Evolutionary conservation across 2,329 filamentous ascomycete genomes (phyloP), one percentile per base, ranked within the genome.

Genomic region (Hirsutella rhossiliensis): DNA sequence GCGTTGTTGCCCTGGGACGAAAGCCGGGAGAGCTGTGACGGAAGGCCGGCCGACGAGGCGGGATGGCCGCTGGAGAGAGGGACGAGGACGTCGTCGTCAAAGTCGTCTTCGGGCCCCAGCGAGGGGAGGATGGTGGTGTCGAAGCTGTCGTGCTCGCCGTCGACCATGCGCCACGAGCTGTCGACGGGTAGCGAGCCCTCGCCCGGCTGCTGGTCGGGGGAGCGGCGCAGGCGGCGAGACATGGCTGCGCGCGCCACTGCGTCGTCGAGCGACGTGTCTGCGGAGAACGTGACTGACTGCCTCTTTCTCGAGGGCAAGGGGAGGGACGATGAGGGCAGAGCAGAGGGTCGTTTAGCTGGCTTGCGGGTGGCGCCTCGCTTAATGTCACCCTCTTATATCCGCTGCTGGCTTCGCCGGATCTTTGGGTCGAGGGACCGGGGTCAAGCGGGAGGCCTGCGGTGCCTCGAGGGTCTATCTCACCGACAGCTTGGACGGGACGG

Each of bases 111-210:
- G 38, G 64, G 62, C 23, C 43, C 58, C 28, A 70, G 56, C 30
- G 68, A 65, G 8, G 69, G 67, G 15, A 76, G 59, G 43, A 76
- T 63, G 11, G 69, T 69, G 6, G 73, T 76, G 51, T 76, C 75
- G 55, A 78, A 78, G 53, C 73, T 77, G 54, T 78, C 75, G 56
- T 78, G 70, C 45, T 78, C 75, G 54, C 71, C 73, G 46, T 79
- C 75, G 12, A 79, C 73, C 61, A 79, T 67, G 51, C 75, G 75
- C 75, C 75, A 79, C 18, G 75, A 78, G 50, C 70, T 68, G 49
- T 75, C 72, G 37, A 75, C 64, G 31, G 67, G 66, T 15, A 68
- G 54, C 45, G 45, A 55, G 44, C 43, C 53, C 48, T 48, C 52
- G 52, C 18, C 48, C 47, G 45, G 49, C 48, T 46, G 51, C 11